Base-by-base conservation (phyloP, 139 green algal genomes). In the Pleodorina starrii region DNA sequence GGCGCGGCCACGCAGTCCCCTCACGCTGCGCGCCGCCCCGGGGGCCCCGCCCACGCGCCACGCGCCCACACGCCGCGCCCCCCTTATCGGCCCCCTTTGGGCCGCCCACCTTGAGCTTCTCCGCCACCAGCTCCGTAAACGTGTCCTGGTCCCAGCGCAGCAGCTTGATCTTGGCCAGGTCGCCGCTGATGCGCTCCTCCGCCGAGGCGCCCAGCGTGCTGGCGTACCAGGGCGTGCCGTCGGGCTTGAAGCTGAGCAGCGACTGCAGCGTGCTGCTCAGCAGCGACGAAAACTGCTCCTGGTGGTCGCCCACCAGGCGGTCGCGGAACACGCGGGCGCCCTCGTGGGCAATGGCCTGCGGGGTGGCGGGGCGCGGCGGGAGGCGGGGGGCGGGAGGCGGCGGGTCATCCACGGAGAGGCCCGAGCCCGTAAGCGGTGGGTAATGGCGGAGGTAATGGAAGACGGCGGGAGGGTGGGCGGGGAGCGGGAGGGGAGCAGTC, bases 321-420 rank as follows among this genome's bases (percentile, higher is more conserved):
- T 96, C 95, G 3, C 87, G 60, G 87, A 97, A 97, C 17, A 95
- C 87, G 11, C 94, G 89, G 29, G 69, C 75, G 42, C 74, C 95
- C 78, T 97, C 95, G 72, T 95, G 90, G 2, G 71, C 68, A 32
- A 96, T 72, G 16, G 91, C 95, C 79, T 97, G 90, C 46, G 19
- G 29, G 9, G n/a, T n/a, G n/a, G n/a, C n/a, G n/a, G n/a, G n/a
- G n/a, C n/a, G n/a, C n/a, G n/a, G n/a, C n/a, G n/a, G n/a, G n/a
- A n/a, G n/a, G n/a, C n/a, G n/a, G n/a, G n/a, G n/a, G n/a, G n/a
- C n/a, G n/a, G n/a, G n/a, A n/a, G n/a, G n/a, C n/a, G n/a, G n/a
- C n/a, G n/a, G n/a, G n/a, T n/a, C n/a, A n/a, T n/a, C n/a, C n/a
- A n/a, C n/a, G n/a, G n/a, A n/a, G n/a, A n/a, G n/a, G n/a, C n/a